Percentiles rank a stretch among this genome's conserved stretches.
Evolutionary conservation across 1,284 basidiomycete genomes (phyloP).

Genomic region (Sporisorium sorghi): DNA sequence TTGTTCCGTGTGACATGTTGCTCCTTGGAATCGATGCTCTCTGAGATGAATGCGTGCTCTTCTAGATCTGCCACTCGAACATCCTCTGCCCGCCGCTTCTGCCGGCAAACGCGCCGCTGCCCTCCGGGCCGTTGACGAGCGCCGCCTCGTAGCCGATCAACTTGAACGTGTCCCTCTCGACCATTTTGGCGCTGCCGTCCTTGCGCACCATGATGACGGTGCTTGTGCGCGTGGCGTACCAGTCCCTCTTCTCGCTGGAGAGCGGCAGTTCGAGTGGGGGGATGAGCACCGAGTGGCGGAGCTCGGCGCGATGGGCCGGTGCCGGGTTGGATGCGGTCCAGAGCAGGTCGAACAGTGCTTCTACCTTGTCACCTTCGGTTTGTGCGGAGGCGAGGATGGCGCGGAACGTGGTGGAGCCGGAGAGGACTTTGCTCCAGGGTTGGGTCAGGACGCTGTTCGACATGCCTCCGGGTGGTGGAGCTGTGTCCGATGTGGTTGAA

Average conservation of each 20-base stretch:
- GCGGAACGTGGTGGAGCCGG: conserved; percentile 12
- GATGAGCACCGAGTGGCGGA: conserved; percentile 46
- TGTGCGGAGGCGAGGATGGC: conserved; percentile 4
- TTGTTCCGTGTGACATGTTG: not conserved
- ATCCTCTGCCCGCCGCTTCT: conserved; percentile 16
- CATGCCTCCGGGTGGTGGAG: conserved; percentile 19
- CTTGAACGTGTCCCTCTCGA: conserved; percentile 47
- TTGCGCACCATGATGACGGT: conserved; percentile 44
- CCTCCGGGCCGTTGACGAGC: conserved; percentile 25
- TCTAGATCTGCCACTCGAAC: conserved; percentile 19
- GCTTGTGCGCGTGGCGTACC: conserved; percentile 51
- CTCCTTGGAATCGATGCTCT: no score
- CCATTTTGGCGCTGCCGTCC: conserved; percentile 21
- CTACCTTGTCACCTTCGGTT: conserved; percentile 11
- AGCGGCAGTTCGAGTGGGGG: conserved; percentile 27
- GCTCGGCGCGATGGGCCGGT: conserved; percentile 17
- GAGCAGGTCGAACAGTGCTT: conserved; percentile 38
- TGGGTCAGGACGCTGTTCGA: conserved; percentile 37
- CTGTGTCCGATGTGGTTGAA: no score
- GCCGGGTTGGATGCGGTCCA: conserved; percentile 27
- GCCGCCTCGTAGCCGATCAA: not conserved
- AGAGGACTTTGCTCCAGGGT: conserved; percentile 43
- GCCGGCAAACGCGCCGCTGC: conserved; percentile 5
- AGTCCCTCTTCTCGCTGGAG: conserved; percentile 8
- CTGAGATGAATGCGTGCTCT: no score